Conservation (phyloP, 2,329 filamentous ascomycete genomes). For the Penicillium sp. region DNA sequence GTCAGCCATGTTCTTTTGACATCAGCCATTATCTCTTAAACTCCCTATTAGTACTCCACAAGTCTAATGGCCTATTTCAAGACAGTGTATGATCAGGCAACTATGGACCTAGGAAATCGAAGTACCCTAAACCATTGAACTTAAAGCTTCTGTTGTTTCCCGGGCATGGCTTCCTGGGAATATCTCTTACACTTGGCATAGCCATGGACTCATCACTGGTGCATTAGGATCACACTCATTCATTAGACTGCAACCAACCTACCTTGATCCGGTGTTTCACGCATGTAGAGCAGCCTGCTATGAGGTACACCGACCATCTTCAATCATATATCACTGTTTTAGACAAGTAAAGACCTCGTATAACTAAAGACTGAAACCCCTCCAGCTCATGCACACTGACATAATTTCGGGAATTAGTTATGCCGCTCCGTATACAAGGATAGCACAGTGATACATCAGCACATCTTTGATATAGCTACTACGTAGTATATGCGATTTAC, state of each 20-base stretch:
- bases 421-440: slow-evolving; percentile 3
- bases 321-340: background rate
- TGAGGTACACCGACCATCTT: slow-evolving; percentile 24
- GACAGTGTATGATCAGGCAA: slow-evolving; percentile 25
- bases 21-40: slow-evolving; percentile 9
- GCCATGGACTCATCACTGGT: slow-evolving; percentile 27
- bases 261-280: slow-evolving; percentile 29
- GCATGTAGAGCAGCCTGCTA: slow-evolving; percentile 27
- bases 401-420: slow-evolving; percentile 8
- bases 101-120: slow-evolving; percentile 24
- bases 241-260: background rate
- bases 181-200: slow-evolving; percentile 34
- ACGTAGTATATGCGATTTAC: background rate
- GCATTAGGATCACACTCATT: background rate
- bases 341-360: background rate
- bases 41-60: background rate
- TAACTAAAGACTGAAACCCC: background rate
- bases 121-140: slow-evolving; percentile 23
- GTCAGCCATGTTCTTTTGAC: slow-evolving; percentile 26
- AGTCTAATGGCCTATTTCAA: background rate
- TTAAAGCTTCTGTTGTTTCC: slow-evolving; percentile 34
- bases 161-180: slow-evolving; percentile 30
- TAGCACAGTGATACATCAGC: no score
- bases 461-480: background rate
- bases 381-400: slow-evolving; percentile 1